phyloP scores from a whole-genome alignment of 805 yeast species.

The Candida yuanshanica region DNA sequence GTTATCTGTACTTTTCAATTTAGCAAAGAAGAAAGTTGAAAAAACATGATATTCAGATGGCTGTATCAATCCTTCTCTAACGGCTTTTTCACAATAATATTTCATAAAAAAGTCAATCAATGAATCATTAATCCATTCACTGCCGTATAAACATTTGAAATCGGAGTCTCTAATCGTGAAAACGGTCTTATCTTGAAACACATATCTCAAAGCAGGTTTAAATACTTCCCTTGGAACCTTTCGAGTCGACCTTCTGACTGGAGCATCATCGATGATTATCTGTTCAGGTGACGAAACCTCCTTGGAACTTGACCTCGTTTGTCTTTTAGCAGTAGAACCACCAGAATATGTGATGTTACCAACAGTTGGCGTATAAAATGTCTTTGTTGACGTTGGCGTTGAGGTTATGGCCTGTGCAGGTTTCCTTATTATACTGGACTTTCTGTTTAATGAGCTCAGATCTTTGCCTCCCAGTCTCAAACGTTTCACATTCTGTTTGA shows the following conservation, averaged over 20 bases:
- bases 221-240: slow-evolving; percentile 10
- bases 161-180: slow-evolving; percentile 64
- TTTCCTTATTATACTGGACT: background rate
- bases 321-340: background rate
- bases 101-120: slow-evolving; percentile 80
- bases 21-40: slow-evolving; percentile 80
- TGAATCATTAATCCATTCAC: slow-evolving; percentile 87
- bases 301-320: background rate
- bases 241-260: slow-evolving; percentile 5
- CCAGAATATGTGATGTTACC: background rate
- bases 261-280: slow-evolving; percentile 5
- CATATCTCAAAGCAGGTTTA: slow-evolving; percentile 41
- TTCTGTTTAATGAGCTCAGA: background rate
- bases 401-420: background rate
- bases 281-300: background rate
- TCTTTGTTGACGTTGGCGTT: background rate
- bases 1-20: slow-evolving; percentile 39
- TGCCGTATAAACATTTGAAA: slow-evolving; percentile 70
- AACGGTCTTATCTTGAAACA: slow-evolving; percentile 47
- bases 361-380: background rate
- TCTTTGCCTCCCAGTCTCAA: background rate
- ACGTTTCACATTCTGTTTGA: too few species aligned
- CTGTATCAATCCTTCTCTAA: slow-evolving; percentile 22
- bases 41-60: slow-evolving; percentile 47
- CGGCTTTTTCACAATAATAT: slow-evolving; percentile 40